These are phyloP conservation scores for Vitis labrusca DNA, from an alignment of 164 flowering plant species.

Conservation along the genomic window DNA sequence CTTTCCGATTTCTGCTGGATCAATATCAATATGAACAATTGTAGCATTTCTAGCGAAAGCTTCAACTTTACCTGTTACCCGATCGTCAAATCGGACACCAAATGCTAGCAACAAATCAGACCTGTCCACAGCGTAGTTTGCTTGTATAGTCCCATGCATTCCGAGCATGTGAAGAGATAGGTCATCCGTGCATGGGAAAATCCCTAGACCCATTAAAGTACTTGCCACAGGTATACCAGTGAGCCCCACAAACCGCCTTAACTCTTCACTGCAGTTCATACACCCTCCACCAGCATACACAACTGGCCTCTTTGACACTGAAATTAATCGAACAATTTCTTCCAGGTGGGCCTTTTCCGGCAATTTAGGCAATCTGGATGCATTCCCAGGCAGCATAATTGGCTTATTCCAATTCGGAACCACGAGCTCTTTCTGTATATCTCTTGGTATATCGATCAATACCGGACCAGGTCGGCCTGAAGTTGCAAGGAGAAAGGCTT, in stretches of 20 bases:
- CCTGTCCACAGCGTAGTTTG: constrained; percentile 66
- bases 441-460: constrained; percentile 67
- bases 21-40: constrained; percentile 75
- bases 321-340: constrained; percentile 54
- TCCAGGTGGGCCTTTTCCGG: constrained; percentile 37
- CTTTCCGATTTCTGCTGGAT: constrained; percentile 75
- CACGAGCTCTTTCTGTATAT: constrained; percentile 56
- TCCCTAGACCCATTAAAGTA: constrained; percentile 74
- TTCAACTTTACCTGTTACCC: constrained; percentile 72
- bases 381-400: constrained; percentile 46
- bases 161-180: constrained; percentile 66
- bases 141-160: constrained; percentile 79
- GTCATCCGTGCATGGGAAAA: constrained; percentile 39
- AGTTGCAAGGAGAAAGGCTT: constrained; percentile 54
- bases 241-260: constrained; percentile 54
- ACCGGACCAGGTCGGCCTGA: constrained; percentile 76
- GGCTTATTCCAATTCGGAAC: constrained; percentile 57
- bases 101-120: constrained; percentile 67
- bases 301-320: constrained; percentile 57
- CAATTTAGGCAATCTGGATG: constrained; percentile 45
- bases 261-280: constrained; percentile 58
- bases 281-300: constrained; percentile 76
- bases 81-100: constrained; percentile 78
- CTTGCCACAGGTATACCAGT: constrained; percentile 73
- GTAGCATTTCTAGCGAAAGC: constrained; percentile 73